Base-by-base conservation (phyloP, 257 asterid species). In the Solanum lignicaule region DNA sequence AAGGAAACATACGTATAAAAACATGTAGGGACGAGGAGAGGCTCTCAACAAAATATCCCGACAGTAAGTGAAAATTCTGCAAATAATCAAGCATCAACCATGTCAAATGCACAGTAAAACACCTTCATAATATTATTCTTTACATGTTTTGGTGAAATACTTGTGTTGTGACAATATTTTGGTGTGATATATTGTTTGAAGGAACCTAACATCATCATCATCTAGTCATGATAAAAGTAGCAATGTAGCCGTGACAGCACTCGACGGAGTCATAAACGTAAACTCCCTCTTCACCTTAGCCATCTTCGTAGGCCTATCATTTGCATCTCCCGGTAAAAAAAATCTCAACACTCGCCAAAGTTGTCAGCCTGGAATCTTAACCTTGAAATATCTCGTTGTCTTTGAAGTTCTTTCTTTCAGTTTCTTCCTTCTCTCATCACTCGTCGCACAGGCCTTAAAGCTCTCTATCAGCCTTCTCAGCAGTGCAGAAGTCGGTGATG, bases 251-350 rank as follows among this genome's bases (percentile, higher is more conserved):
- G 91, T 92, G 68, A 92, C 93, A 18, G 95, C 93, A 62, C 93
- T 92, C 1, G 93, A 91, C 76, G 93, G 94, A 25, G 89, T 90
- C 72, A 93, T 91, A 55, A 55, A 87, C 87, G 95, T 93, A 5
- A 93, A 93, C 94, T 93, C 95, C 35, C 95, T 93, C 79, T 93
- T 91, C 92, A 93, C 94, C 35, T 83, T 91, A 87, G 94, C 93
- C 9, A 87, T 86, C 31, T 93, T 91, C 90, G 87, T 93, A 48
- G 95, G 94, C 6, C 89, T 93, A 87, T 91, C 94, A 23, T 91
- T 91, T 52, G 90, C 94, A 2, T 32, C 88, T 11, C 95, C 93
- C 2, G 85, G 16, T 18, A 3, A 81, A 27, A 23, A 27, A 21
- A 43, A 23, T 43, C 65, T 81, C 60, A 43, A 81, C 85, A 55